Evolutionary conservation across 1,284 basidiomycete genomes (phyloP).

Genomic region (Sporisorium reilianum): DNA sequence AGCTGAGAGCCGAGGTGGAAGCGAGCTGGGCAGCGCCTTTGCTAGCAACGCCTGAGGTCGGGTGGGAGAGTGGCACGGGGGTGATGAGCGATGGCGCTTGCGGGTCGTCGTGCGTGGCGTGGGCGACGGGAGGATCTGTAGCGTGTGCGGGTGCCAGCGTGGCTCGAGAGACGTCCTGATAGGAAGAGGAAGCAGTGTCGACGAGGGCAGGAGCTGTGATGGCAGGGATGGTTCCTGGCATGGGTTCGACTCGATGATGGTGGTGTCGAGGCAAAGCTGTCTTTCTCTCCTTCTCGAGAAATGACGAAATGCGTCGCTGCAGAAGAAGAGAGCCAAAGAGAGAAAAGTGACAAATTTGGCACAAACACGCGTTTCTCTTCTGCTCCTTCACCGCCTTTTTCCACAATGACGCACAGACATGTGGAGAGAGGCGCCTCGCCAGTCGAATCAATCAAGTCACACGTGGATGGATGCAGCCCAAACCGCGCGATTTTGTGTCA

Average conservation of each 20-base stretch:
- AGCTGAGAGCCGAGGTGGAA: slow-evolving; percentile 19
- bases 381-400: too few species aligned
- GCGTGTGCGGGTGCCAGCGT: slow-evolving; percentile 22
- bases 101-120: slow-evolving; percentile 12
- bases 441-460: too few species aligned
- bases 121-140: slow-evolving; percentile 27
- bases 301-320: slow-evolving; percentile 8
- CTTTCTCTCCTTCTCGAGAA: too few species aligned
- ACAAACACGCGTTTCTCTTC: neutral
- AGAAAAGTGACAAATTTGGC: slow-evolving; percentile 1
- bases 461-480: too few species aligned
- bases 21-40: slow-evolving; percentile 44
- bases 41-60: slow-evolving; percentile 41
- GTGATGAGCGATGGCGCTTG: slow-evolving; percentile 43
- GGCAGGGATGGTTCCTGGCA: slow-evolving; percentile 53
- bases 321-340: neutral
- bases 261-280: slow-evolving; percentile 1
- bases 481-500: too few species aligned
- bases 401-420: slow-evolving; percentile 9
- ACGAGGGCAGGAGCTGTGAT: slow-evolving; percentile 53
- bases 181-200: slow-evolving; percentile 18
- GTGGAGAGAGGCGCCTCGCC: slow-evolving; percentile 4
- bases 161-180: slow-evolving; percentile 20
- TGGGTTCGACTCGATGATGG: slow-evolving; percentile 11
- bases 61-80: slow-evolving; percentile 27